Percentiles rank a stretch among this genome's conserved stretches.
Evolutionary conservation across 345 rosid species (phyloP).

Genomic region (Litchi chinensis): DNA sequence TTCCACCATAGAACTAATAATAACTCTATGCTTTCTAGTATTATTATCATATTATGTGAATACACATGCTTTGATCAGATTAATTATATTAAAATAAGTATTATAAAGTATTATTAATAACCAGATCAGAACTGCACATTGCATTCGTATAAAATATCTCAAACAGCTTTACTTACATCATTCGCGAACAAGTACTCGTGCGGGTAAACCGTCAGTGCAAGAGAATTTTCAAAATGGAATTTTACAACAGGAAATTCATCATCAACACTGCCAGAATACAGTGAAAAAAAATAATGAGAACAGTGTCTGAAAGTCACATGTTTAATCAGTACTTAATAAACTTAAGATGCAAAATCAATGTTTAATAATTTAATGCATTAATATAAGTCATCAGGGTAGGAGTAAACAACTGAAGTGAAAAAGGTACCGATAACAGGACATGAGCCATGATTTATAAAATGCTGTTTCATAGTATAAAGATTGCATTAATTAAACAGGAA

Average conservation of each 20-base stretch:
- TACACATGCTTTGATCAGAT: not conserved
- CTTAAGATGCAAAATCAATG: not conserved
- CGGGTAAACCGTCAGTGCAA: constrained; percentile 56
- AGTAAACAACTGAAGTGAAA: no score
- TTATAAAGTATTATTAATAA: not conserved
- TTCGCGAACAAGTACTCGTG: constrained; percentile 71
- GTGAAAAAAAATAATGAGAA: not conserved
- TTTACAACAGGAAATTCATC: constrained; percentile 67
- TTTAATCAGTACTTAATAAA: not conserved
- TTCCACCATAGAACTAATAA: not conserved
- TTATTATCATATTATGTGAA: not conserved
- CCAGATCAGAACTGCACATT: not conserved
- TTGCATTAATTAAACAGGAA: no score
- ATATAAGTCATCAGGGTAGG: no score
- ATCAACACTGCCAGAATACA: constrained; percentile 55
- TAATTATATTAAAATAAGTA: not conserved
- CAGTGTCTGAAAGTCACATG: constrained; percentile 4
- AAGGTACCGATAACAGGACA: no score
- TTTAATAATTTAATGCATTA: no score
- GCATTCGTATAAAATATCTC: not conserved
- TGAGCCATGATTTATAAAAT: no score
- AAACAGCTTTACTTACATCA: constrained; percentile 49
- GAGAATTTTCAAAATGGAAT: constrained; percentile 65
- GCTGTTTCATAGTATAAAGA: no score
- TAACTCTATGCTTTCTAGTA: not conserved